Base-by-base conservation (phyloP, 2,329 filamentous ascomycete species). In the Colletotrichum plurivorum region DNA sequence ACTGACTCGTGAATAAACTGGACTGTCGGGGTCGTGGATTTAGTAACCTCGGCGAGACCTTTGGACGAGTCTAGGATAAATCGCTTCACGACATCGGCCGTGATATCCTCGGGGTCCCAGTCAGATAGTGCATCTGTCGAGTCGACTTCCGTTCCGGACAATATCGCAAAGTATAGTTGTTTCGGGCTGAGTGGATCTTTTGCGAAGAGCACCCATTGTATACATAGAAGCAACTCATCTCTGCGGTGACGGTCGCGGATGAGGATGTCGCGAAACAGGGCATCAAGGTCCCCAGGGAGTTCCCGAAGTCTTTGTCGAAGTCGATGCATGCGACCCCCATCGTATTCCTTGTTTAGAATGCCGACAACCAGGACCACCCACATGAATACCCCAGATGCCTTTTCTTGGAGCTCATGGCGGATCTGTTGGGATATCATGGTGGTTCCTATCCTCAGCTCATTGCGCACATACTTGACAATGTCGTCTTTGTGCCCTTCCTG, bases 161-260 rank as follows among this genome's bases (percentile, higher is more conserved):
- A 12, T 54, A 83, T 71, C 7, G 81, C 80, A 75, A 76, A 85
- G 69, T 81, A 84, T 10, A 87, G 74, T 71, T 88, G 79, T 31
- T 81, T 69, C 0, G 74, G 80, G 0, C 56, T 77, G 6, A 88
- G 67, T 0, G 85, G 82, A 4, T 75, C 71, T 15, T 72, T 78
- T 2, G 86, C 78, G 57, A 82, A 88, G 1, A 89, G 76, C 5
- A 89, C 77, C 82, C 83, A 88, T 63, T 84, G 81, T 1, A 89
- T 71, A 55, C 82, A 86, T 3, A 84, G 68, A 0, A 80, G 63
- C 7, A 87, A 71, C 2, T 78, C 73, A 6, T 82, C 75, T 51
- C 77, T 75, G 51, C 85, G 78, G 0, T 78, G 64, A 2, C 63
- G 20, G 70, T 89, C 85, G 45, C 84, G 78, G 2, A 70, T 78